Evolutionary conservation across 192 early-diverging fungal genomes (phyloP), one percentile per base, ranked within the genome.

Genomic region (Umbelopsis vinacea): DNA sequence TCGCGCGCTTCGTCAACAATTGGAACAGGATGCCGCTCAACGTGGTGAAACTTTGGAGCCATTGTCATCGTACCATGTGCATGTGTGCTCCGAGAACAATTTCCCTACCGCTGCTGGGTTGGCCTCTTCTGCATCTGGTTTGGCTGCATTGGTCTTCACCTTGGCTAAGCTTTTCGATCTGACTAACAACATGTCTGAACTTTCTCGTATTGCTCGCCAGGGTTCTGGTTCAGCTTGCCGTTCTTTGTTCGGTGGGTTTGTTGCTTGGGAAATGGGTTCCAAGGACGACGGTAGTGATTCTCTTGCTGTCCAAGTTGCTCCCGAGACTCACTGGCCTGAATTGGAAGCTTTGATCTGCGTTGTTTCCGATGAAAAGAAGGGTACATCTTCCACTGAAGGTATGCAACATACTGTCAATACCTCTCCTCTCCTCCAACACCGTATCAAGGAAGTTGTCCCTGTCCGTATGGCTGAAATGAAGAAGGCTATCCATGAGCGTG

Each of bases 81-180:
- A 94, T 72, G 89, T 99, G 50, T 92, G 90, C 76, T 98, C 96
- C n/a, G 93, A 92, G 71, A 99, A 99, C 89, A 99, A 98, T 84
- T 99, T 99, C 84, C 98, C 98, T 21, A 99, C 98, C 7, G 98
- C 98, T 24, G 98, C 98, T 1, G 98, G 98, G 9, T 85, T 99
- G 33, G 98, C 98, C 9, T 98, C 97, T 52, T 96, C 94, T 10
- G 98, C 98, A 14, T 94, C 94, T 26, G 98, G 98, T 6, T 96
- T 96, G 46, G 97, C 98, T 29, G 94, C 93, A 72, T 83, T 99
- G 60, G 94, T 96, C 33, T 95, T 89, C 66, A 91, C 94, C 0
- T 79, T 98, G 52, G 85, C 90, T 22, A 69, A 88, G 70, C 82
- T 95, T 66, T 95, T 88, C 71, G 82, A 93, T 46, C 83, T 97